Percentiles rank a stretch among this genome's conserved stretches.
phyloP scores from a whole-genome alignment of 2,329 filamentous ascomycete genomes.

The Colletotrichum sublineola region DNA sequence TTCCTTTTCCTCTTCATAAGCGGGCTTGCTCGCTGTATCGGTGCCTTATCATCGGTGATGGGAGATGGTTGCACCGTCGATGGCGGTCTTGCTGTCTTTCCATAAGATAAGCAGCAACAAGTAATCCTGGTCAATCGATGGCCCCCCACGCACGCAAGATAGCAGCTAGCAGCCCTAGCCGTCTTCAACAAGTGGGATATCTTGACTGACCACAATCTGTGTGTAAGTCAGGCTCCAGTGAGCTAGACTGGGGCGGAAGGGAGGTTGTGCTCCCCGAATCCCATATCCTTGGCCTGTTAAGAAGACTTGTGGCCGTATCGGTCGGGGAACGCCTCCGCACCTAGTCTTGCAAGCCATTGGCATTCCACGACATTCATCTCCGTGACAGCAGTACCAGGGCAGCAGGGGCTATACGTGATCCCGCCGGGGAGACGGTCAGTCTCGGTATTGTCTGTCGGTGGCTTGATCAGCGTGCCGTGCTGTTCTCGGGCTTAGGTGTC shows the following conservation, averaged over 20 bases:
- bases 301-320: neutral
- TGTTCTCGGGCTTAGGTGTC: neutral
- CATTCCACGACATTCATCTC: neutral
- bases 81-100: neutral
- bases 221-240: neutral
- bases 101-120: constrained; percentile 25
- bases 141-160: constrained; percentile 15
- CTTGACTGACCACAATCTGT: neutral
- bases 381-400: neutral
- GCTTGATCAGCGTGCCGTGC: neutral
- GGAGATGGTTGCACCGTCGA: neutral
- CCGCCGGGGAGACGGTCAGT: neutral
- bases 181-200: constrained; percentile 4
- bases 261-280: constrained; percentile 6
- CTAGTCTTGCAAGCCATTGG: neutral
- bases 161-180: neutral
- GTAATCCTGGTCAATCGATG: neutral
- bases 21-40: constrained; percentile 6
- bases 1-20: neutral
- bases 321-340: neutral
- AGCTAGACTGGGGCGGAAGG: neutral
- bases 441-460: neutral
- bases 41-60: constrained; percentile 17
- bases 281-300: neutral
- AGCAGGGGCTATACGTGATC: too few relatives aligned